phyloP scores from a whole-genome alignment of 208 protist genomes.

The Wallacemonas sp. region DNA sequence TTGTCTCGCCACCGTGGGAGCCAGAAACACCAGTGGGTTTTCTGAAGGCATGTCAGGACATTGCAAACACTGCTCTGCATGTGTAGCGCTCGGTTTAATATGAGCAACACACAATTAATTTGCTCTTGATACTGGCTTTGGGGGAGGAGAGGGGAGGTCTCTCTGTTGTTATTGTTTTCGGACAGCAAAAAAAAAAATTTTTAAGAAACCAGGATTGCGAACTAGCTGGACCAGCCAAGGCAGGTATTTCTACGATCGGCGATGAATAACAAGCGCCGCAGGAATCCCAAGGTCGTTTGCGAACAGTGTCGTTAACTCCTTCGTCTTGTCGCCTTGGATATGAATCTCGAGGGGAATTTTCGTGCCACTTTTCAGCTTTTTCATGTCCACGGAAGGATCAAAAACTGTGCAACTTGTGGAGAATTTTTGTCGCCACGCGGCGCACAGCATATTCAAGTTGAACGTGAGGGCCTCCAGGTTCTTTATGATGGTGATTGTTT shows the following conservation, averaged over 20 bases:
- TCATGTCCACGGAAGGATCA: conserved; percentile 52
- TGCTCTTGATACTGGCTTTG: too few species aligned
- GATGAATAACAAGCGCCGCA: conserved; percentile 12
- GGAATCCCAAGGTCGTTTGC: conserved; percentile 43
- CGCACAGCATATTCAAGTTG: conserved; percentile 43
- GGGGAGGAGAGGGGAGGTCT: too few species aligned
- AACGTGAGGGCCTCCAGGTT: conserved; percentile 63
- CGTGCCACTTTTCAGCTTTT: conserved; percentile 54
- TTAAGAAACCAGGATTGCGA: too few species aligned
- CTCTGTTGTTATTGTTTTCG: too few species aligned
- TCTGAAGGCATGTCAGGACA: too few species aligned
- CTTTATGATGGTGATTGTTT: conserved; percentile 61
- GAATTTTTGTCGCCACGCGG: conserved; percentile 61
- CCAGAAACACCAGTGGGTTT: too few species aligned
- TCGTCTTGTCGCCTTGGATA: conserved; percentile 46
- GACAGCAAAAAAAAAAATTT: too few species aligned
- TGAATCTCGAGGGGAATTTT: conserved; percentile 63
- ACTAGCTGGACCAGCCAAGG: too few species aligned
- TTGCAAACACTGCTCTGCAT: too few species aligned
- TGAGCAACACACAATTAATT: too few species aligned
- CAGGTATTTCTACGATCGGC: background rate
- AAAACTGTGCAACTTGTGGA: conserved; percentile 51
- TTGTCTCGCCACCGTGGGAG: too few species aligned
- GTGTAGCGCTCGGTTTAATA: too few species aligned
- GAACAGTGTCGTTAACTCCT: conserved; percentile 32